Evolutionary conservation across 2,329 filamentous ascomycete species (phyloP), one percentile per base, ranked within the genome.

Genomic region (Epichloe glyceriae): DNA sequence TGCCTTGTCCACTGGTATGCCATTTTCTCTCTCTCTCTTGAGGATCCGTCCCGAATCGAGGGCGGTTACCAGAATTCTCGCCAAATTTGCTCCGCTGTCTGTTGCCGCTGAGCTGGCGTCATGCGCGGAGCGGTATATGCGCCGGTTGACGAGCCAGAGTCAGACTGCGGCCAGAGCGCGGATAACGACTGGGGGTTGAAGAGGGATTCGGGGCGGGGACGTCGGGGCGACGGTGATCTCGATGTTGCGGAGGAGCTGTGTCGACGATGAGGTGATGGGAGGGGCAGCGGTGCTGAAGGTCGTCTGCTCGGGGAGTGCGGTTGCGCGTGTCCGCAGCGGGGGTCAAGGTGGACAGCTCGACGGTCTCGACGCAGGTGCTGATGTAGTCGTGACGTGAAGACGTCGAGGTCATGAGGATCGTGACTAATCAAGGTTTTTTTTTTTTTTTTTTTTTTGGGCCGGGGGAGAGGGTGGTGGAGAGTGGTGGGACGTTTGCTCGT

Each of bases 1-100:
- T 63, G 61, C 44, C 54, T 57, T 19, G 64, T 65, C 60, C 63
- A 63, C 8, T 40, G 39, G 22, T 52, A 30, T 1, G 53, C 46
- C 51, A 53, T 52, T 47, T 33, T 12, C 20, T 5, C 17, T 6
- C 15, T 22, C 12, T 47, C 26, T n/a, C 35, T 45, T 15, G 3
- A 14, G 26, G 11, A 15, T 20, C 19, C 19, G 12, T n/a, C n/a
- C 8, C 33, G n/a, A 10, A 14, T 8, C 12, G 19, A 17, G 14
- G 20, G 33, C 2, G 4, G 39, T 61, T 50, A 61, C 61, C 60
- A 64, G 50, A 58, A 58, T 35, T 56, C 58, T 41, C 57, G 55
- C 60, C 62, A 64, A 51, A 61, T 51, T 44, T 59, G 53, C 10
- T 54, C 54, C 14, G 64, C 55, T 38, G 56, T 50, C 26, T 55